Base-by-base conservation (phyloP, 1,284 basidiomycete species). In the Ganoderma leucocontextum region DNA sequence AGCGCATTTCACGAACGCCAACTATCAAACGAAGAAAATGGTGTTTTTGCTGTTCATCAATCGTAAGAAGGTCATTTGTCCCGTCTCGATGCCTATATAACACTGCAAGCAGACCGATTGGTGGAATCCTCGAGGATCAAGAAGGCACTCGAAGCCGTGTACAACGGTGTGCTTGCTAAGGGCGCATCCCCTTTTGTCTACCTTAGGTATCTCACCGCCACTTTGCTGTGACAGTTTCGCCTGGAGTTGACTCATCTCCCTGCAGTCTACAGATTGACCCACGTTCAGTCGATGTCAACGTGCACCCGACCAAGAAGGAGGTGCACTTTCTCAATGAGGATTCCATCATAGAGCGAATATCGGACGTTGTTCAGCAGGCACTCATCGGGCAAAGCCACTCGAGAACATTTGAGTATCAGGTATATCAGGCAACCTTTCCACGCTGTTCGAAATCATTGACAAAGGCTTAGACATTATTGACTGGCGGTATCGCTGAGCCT, bases 301-400 rank as follows among this genome's bases (percentile, higher is more conserved):
- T 99, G 0, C 97, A 99, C 78, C 98, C 98, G 0, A 99, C 98
- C 1, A 99, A 99, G 80, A 92, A 94, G 47, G 97, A 99, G 79
- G 96, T 98, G 0, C 95, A 97, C 74, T 99, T 99, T 75, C 82
- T 99, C 65, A 90, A 98, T 73, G 96, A 99, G 78, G 98, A 99
- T 64, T 86, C 86, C 15, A 95, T 99, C 73, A 92, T 93, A 4
- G 91, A 96, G 73, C 84, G 83, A 8, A 89, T 99, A 60, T 90
- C 93, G n/a, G 89, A 92, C 71, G 85, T 84, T 0, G 83, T 98
- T 1, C 91, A 94, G 70, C 81, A 85, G 60, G 84, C 84, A 29
- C 82, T 97, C n/a, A 85, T 90, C 0, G 86, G 86, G 74, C 81
- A 95, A 82, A 88, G 87, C 76, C 86, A 86, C 67, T 91, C 93